Evolutionary conservation across 805 yeast species (phyloP).

Genomic region (Kodamaea hsintzibuensis): DNA sequence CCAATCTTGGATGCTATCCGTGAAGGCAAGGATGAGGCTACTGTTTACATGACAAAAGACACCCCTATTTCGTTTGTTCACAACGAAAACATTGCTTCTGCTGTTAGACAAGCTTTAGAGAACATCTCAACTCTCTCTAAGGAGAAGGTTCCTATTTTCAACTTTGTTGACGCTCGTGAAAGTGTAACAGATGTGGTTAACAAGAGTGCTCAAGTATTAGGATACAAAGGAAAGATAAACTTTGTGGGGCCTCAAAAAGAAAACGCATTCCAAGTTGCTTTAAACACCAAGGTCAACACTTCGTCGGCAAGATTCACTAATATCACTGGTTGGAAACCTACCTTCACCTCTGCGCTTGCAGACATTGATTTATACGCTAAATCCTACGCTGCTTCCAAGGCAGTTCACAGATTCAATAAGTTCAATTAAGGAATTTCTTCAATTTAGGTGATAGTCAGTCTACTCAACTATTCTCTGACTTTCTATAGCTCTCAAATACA

Average conservation of each 20-base stretch:
- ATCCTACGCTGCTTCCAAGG: neutral
- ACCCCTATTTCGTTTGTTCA: neutral
- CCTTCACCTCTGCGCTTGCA: neutral
- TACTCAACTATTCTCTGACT: too few species aligned
- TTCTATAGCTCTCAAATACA: too few species aligned
- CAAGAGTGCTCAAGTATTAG: neutral
- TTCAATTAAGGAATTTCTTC: neutral
- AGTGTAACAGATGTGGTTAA: neutral
- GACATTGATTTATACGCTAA: neutral
- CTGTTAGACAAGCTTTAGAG: neutral
- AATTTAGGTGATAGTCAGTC: too few species aligned
- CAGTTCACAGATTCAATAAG: neutral
- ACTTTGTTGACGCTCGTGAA: neutral
- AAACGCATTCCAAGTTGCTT: neutral
- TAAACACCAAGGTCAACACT: neutral
- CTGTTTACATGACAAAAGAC: neutral
- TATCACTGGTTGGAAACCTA: neutral
- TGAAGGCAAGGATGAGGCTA: neutral
- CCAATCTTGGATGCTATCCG: constrained; percentile 1
- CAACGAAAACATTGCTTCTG: neutral
- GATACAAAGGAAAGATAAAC: neutral
- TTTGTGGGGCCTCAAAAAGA: neutral
- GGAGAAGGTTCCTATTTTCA: neutral
- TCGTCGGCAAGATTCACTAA: neutral
- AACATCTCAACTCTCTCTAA: neutral